Base-by-base conservation (phyloP, 2,329 filamentous ascomycete genomes). In the Fusarium sororula region DNA sequence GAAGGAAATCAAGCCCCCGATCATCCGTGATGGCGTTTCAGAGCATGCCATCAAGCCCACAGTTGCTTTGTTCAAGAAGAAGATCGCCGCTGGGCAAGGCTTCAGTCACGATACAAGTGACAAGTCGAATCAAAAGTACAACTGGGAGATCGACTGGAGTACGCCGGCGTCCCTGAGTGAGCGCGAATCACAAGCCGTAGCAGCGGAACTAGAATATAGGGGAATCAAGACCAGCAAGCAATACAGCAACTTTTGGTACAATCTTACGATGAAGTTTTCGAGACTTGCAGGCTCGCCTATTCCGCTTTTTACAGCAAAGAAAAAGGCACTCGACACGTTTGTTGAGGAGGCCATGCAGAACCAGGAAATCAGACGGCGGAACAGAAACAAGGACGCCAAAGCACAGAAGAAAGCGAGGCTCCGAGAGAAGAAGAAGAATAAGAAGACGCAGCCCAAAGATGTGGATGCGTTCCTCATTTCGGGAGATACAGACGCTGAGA, bases 41-140 rank as follows among this genome's bases (percentile, higher is more conserved):
- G 75, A 78, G 24, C 69, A 78, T 35, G 72, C 77, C 3, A 75
- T 77, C 56, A 79, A 78, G 51, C 69, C 70, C 38, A 75, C 74
- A 14, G 62, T 76, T 38, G 61, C 64, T 24, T 37, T 60, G 14
- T 73, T 79, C 30, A 60, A 75, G 58, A 47, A 76, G 56, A 70
- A 69, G 24, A 63, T 74, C 32, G 74, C 72, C 20, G 68, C 63
- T 15, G 53, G 64, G 14, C 66, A 78, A 47, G 53, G 51, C 11
- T 65, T 72, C 51, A 57, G 20, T 7, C 45, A 55, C 32, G 56
- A 56, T 22, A 54, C 50, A 24, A 32, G 48, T 15, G 37, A 56
- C 20, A 26, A 17, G 20, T 26, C 61, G 17, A 67, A 42, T 48
- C 44, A 45, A 26, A 68, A 54, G 37, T 74, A 72, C 42, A 58